These are phyloP conservation scores for Nicotiana rustica DNA, from an alignment of 305 asterid genomes.

Conservation along the genomic window DNA sequence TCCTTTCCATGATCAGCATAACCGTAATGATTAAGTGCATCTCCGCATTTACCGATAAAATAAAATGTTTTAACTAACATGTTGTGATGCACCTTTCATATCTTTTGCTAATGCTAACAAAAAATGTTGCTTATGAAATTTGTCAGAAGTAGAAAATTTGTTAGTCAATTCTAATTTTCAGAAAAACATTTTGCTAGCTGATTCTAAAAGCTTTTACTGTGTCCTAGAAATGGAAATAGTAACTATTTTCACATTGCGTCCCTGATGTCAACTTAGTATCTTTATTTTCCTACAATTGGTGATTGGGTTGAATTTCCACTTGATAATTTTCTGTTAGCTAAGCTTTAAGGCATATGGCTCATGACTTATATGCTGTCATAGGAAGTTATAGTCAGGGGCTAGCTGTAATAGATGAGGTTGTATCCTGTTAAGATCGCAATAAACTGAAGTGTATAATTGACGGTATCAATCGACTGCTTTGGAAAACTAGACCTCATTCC, in stretches of 20 bases:
- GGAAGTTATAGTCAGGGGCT: not conserved
- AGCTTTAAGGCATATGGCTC: not conserved
- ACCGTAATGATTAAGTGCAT: not conserved
- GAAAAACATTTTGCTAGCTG: not conserved
- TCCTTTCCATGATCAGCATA: not conserved
- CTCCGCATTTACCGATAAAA: not conserved
- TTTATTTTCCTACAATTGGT: not conserved
- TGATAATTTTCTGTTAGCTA: not conserved
- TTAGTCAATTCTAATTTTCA: not conserved
- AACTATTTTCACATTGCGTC: not conserved
- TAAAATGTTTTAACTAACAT: not conserved
- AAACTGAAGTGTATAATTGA: not conserved
- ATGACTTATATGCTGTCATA: not conserved
- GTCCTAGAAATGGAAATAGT: not conserved
- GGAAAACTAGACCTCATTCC: not conserved
- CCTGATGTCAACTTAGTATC: not conserved
- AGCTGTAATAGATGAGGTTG: slow-evolving; percentile 4
- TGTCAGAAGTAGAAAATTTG: not conserved
- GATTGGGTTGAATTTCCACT: not conserved
- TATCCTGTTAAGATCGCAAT: not conserved
- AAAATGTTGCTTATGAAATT: not conserved
- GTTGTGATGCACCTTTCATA: not conserved
- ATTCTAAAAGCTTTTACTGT: not conserved
- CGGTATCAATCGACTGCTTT: not conserved
- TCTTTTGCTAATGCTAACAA: not conserved